phyloP scores from a whole-genome alignment of 2,329 filamentous ascomycete species.

The Verticillium isaacii region DNA sequence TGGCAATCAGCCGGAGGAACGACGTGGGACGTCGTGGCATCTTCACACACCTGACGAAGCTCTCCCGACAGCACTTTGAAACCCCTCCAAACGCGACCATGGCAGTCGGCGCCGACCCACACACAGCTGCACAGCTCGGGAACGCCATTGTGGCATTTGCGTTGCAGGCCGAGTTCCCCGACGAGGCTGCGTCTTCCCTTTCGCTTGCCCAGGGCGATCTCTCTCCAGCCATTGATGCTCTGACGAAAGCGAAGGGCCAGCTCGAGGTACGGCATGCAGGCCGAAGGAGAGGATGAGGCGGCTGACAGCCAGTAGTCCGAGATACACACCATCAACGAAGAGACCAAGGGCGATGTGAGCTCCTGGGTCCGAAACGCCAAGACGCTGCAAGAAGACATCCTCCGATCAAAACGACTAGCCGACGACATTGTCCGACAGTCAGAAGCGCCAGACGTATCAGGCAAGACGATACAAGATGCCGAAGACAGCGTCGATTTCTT shows the following conservation, averaged over 20 bases:
- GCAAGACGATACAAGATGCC: constrained; percentile 46
- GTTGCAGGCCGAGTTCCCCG: constrained; percentile 34
- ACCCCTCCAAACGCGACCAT: constrained; percentile 15
- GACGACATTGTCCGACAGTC: constrained; percentile 76
- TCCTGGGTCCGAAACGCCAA: constrained; percentile 84
- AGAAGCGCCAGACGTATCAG: constrained; percentile 54
- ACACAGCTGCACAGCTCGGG: constrained; percentile 23
- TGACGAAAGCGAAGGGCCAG: constrained; percentile 27
- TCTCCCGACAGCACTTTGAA: not conserved
- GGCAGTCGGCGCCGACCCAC: constrained; percentile 22
- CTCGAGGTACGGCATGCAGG: constrained; percentile 29
- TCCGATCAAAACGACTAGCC: constrained; percentile 72
- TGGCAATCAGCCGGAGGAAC: not conserved
- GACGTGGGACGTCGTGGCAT: constrained; percentile 1
- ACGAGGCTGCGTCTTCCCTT: constrained; percentile 28
- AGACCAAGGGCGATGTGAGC: constrained; percentile 74
- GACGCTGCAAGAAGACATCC: constrained; percentile 79
- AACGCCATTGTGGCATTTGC: constrained; percentile 35
- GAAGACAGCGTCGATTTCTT: constrained; percentile 54
- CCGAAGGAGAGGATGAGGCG: not conserved
- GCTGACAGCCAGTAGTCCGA: constrained; percentile 45
- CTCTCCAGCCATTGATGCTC: constrained; percentile 32
- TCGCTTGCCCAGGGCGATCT: constrained; percentile 32
- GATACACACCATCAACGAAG: constrained; percentile 70
- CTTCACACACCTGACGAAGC: not conserved